These are phyloP conservation scores for Lentinula edodes DNA, from an alignment of 768 basidiomycete species.

Conservation along the genomic window DNA sequence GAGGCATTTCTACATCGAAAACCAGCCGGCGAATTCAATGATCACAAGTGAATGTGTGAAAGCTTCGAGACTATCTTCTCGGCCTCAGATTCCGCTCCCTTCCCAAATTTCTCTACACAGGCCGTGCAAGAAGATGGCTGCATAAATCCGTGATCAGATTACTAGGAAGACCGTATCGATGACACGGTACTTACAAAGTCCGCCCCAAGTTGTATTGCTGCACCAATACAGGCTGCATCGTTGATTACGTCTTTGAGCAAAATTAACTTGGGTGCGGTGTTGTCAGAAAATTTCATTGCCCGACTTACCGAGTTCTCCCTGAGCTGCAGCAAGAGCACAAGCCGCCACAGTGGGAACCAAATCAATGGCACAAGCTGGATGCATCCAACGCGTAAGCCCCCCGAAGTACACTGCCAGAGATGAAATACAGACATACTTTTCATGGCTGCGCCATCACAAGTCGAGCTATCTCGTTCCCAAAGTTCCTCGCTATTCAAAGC, in stretches of 20 bases:
- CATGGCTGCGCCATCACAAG: neutral
- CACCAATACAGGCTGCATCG: neutral
- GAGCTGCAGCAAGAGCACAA: slow-evolving; percentile 1
- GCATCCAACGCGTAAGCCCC: neutral
- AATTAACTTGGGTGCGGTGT: no score
- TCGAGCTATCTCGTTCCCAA: neutral
- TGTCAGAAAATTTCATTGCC: neutral
- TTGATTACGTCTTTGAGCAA: neutral
- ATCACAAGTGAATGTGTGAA: neutral
- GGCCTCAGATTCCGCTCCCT: neutral
- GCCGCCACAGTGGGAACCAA: neutral
- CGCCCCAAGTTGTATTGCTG: neutral
- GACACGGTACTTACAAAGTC: neutral
- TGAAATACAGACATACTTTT: neutral
- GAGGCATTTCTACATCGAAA: neutral
- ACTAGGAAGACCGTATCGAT: neutral
- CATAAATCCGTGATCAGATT: neutral
- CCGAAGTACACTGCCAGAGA: neutral
- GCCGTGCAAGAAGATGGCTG: neutral
- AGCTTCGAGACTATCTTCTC: neutral
- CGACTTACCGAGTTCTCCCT: neutral
- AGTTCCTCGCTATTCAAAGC: neutral
- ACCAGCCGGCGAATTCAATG: neutral
- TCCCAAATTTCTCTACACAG: neutral
- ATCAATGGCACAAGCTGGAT: neutral